These are phyloP conservation scores for Corinectria fuckeliana DNA, from an alignment of 2,329 filamentous ascomycete species.

Conservation along the genomic window DNA sequence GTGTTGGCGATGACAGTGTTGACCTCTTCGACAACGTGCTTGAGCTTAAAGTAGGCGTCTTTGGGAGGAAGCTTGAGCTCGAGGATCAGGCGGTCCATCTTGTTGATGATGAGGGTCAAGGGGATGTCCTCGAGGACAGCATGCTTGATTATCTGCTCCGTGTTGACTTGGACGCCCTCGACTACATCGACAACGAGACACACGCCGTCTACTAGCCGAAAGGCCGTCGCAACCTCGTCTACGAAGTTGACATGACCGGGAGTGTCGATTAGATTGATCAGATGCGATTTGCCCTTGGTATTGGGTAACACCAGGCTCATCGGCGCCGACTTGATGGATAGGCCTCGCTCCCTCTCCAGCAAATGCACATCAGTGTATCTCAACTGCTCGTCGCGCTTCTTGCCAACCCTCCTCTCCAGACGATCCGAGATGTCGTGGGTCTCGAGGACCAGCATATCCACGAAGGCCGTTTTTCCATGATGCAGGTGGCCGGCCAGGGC, in stretches of 20 bases:
- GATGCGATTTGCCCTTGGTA: conserved; percentile 91
- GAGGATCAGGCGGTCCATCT: conserved; percentile 93
- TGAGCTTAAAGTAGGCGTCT: conserved; percentile 98
- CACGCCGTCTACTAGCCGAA: conserved; percentile 88
- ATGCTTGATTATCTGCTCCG: conserved; percentile 96
- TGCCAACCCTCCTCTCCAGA: conserved; percentile 81
- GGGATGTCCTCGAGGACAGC: conserved; percentile 89
- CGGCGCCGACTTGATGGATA: conserved; percentile 91
- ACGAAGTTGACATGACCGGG: conserved; percentile 98
- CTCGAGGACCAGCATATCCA: conserved; percentile 97
- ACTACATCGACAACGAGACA: conserved; percentile 95
- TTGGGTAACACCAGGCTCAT: conserved; percentile 92
- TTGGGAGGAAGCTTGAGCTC: conserved; percentile 93
- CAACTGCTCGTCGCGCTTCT: conserved; percentile 84
- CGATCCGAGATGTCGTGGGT: conserved; percentile 86
- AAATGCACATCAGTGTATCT: conserved; percentile 94
- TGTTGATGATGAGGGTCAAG: conserved; percentile 91
- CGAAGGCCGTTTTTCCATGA: conserved; percentile 96
- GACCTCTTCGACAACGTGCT: conserved; percentile 98
- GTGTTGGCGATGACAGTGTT: conserved; percentile 94
- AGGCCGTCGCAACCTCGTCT: conserved; percentile 89
- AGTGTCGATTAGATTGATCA: conserved; percentile 94
- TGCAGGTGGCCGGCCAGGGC: conserved; percentile 92
- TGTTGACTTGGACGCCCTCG: conserved; percentile 98
- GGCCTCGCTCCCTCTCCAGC: conserved; percentile 84